These are phyloP conservation scores for Beauveria medogensis DNA, from an alignment of 2,329 filamentous ascomycete genomes.

Conservation along the genomic window DNA sequence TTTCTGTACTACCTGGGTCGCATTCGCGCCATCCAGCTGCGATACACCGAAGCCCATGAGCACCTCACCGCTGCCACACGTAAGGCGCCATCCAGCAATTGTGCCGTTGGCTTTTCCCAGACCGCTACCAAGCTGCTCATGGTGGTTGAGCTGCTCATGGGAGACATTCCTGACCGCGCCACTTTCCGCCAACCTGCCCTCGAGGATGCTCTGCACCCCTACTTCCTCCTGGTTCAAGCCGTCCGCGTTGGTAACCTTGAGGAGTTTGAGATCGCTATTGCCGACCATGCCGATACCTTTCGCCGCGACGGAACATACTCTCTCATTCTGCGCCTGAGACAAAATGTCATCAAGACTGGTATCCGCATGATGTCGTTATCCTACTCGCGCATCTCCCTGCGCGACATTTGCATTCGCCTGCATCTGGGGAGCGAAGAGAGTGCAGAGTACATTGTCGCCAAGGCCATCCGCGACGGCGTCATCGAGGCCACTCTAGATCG, in stretches of 20 bases:
- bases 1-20: constrained; percentile 97
- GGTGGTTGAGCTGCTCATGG: constrained; percentile 95
- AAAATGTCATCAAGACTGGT: constrained; percentile 99
- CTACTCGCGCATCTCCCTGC: constrained; percentile 92
- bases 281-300: constrained; percentile 75
- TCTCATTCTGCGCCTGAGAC: constrained; percentile 83
- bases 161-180: constrained; percentile 91
- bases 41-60: constrained; percentile 94
- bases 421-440: constrained; percentile 94
- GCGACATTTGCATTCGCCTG: constrained; percentile 93
- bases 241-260: constrained; percentile 95
- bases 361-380: constrained; percentile 99
- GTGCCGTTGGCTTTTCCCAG: constrained; percentile 90
- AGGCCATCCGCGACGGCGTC: constrained; percentile 94
- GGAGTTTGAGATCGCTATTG: constrained; percentile 82
- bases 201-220: constrained; percentile 82
- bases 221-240: constrained; percentile 88
- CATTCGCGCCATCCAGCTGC: constrained; percentile 91
- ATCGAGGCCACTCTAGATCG: constrained; percentile 93
- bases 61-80: constrained; percentile 88
- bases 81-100: constrained; percentile 84
- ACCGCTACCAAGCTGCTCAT: constrained; percentile 93
- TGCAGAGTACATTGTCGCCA: constrained; percentile 97
- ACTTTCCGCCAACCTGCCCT: constrained; percentile 86
- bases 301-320: constrained; percentile 92